Percentiles rank a stretch among this genome's conserved stretches.
These are phyloP conservation scores for Diaporthe vexans DNA, from an alignment of 2,329 filamentous ascomycete genomes.

Conservation along the genomic window DNA sequence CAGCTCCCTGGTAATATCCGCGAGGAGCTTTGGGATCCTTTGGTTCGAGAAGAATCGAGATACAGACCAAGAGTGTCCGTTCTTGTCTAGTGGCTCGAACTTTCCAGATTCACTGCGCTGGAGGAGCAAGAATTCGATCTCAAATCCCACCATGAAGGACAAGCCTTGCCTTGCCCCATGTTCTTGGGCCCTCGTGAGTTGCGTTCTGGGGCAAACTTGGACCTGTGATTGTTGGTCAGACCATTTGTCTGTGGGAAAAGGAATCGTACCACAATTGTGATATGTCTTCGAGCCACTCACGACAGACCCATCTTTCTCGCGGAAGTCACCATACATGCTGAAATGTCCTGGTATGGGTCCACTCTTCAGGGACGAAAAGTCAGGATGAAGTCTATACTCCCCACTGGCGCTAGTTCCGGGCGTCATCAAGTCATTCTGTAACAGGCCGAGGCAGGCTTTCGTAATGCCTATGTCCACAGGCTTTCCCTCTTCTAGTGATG, in stretches of 20 bases:
- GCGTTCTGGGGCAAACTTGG: conserved; percentile 74
- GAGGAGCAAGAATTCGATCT: conserved; percentile 84
- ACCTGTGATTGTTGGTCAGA: conserved; percentile 51
- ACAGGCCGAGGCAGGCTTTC: conserved; percentile 73
- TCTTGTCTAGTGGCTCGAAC: conserved; percentile 64
- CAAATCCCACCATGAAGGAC: conserved; percentile 79
- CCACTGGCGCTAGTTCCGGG: conserved; percentile 70
- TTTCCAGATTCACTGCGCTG: conserved; percentile 55
- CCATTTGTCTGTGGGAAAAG: too few relatives aligned
- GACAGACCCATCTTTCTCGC: conserved; percentile 64
- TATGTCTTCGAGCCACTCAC: neutral
- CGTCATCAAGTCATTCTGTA: conserved; percentile 75
- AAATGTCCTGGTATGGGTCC: conserved; percentile 73
- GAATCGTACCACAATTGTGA: neutral
- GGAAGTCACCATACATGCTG: conserved; percentile 77
- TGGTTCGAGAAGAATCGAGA: conserved; percentile 74
- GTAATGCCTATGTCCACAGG: conserved; percentile 71
- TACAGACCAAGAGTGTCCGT: conserved; percentile 80
- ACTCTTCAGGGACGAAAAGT: conserved; percentile 71
- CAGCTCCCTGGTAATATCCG: conserved; percentile 75
- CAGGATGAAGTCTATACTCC: conserved; percentile 76
- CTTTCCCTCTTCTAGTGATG: conserved; percentile 60
- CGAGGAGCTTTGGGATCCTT: conserved; percentile 69
- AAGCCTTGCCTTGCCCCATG: conserved; percentile 66
- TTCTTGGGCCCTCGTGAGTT: conserved; percentile 69